These are phyloP conservation scores for Pseudoturritis turrita DNA, from an alignment of 345 rosid genomes.

Conservation along the genomic window DNA sequence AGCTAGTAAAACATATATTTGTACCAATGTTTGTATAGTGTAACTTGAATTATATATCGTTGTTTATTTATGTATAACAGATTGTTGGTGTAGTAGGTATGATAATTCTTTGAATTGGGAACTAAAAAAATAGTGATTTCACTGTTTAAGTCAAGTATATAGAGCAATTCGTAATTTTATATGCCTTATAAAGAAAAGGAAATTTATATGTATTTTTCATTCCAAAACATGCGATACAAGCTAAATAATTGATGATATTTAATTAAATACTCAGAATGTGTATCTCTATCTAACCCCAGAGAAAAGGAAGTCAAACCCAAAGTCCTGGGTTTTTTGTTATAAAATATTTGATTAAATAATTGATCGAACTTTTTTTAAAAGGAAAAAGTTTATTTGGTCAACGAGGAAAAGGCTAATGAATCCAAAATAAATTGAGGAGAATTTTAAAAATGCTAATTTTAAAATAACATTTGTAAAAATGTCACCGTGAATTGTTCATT, in stretches of 20 bases:
- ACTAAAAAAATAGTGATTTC: background rate
- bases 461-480: too few species aligned
- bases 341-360: too few species aligned
- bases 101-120: background rate
- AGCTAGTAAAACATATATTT: background rate
- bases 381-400: background rate
- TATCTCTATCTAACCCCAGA: background rate
- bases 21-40: background rate
- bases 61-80: background rate
- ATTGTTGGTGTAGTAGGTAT: background rate
- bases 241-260: background rate
- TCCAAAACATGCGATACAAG: background rate
- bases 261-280: background rate
- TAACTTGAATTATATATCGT: background rate
- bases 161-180: background rate
- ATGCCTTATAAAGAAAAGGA: background rate
- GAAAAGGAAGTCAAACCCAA: slow-evolving; percentile 14
- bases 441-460: too few species aligned
- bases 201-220: background rate
- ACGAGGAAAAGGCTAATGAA: slow-evolving; percentile 4
- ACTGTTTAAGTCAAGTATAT: background rate
- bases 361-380: background rate
- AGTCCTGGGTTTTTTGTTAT: background rate
- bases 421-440: slow-evolving; percentile 1
- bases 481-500: too few species aligned